Base-by-base conservation (phyloP, 306 rosid genomes). In the Quercus agrifolia region DNA sequence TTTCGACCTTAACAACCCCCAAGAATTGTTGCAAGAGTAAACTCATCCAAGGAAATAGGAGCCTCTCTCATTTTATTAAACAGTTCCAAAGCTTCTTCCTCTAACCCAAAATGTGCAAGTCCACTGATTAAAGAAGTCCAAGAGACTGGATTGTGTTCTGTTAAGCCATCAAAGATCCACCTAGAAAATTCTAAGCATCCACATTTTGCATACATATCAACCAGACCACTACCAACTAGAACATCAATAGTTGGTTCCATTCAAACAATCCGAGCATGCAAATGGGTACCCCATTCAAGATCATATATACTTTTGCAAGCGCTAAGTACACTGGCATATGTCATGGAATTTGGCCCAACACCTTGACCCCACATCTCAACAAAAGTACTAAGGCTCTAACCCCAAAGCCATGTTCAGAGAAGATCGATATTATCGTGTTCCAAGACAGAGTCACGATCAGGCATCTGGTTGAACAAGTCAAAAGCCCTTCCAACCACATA, bases 201-300 rank as follows among this genome's bases (percentile, higher is more conserved):
- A 76, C 97, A 92, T 69, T 92, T 90, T 12, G 88, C 94, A 76
- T 92, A 90, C 97, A 90, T 88, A 58, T 92, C 91, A 31, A 90
- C 72, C 69, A 92, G 71, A 33, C 94, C 90, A 67, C 83, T 79
- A 35, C 90, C 90, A 56, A 80, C 44, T 63, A 74, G 74, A 21
- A 84, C 80, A 79, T 92, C 91, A 27, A 88, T 15, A 73, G 49
- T 61, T 54, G 64, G 77, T 79, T 92, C 92, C 77, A 21, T 78
- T 70, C 89, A 92, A 77, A 87, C 77, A 78, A 92, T 85, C 80
- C 92, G 81, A 75, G 91, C 88, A 80, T 90, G 97, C 92, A 92
- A 85, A 85, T 92, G 97, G 38, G 72, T 69, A 71, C 92, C 97
- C 97, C 94, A 90, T 75, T 82, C 71, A 41, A 90, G 74, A 84